Conservation (phyloP, 2,329 filamentous ascomycete genomes). For the Thelonectria blattea region DNA sequence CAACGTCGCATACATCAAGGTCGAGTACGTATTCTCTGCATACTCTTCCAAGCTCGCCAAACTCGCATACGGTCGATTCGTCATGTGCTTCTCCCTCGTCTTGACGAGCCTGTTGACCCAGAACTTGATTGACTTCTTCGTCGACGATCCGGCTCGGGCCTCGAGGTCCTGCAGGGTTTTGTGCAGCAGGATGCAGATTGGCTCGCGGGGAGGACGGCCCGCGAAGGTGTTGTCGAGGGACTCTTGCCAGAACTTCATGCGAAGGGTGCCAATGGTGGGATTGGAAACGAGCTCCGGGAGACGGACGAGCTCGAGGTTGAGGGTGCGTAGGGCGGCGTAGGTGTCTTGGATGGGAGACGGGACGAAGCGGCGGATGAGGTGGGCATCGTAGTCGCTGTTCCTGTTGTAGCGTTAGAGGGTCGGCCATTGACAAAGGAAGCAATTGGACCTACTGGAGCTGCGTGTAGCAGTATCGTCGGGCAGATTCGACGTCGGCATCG, state of each 20-base stretch:
- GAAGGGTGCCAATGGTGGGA: constrained; percentile 83
- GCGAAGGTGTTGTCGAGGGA: constrained; percentile 79
- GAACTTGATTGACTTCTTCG: constrained; percentile 64
- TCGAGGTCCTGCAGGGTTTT: constrained; percentile 71
- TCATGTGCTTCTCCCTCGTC: constrained; percentile 81
- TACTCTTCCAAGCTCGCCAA: constrained; percentile 82
- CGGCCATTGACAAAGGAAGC: background rate
- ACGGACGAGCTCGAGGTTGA: constrained; percentile 90
- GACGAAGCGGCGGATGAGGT: constrained; percentile 84
- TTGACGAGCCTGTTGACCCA: constrained; percentile 80
- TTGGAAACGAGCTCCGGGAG: constrained; percentile 91
- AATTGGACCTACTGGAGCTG: constrained; percentile 54
- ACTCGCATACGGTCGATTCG: constrained; percentile 79
- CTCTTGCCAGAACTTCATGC: constrained; percentile 95
- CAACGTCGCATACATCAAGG: constrained; percentile 85
- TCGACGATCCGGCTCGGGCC: constrained; percentile 48
- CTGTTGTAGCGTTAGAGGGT: constrained; percentile 51
- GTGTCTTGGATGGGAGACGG: constrained; percentile 76
- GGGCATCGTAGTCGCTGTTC: constrained; percentile 87
- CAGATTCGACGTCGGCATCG: constrained; percentile 58
- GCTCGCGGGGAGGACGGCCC: constrained; percentile 83
- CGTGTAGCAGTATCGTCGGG: constrained; percentile 59
- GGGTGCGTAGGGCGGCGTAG: constrained; percentile 87
- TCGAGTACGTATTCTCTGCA: constrained; percentile 93
- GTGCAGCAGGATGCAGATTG: constrained; percentile 83